Percentiles rank a stretch among this genome's conserved stretches.
phyloP scores from a whole-genome alignment of 108 stramenopile species.

The Aurantiochytrium sp. region DNA sequence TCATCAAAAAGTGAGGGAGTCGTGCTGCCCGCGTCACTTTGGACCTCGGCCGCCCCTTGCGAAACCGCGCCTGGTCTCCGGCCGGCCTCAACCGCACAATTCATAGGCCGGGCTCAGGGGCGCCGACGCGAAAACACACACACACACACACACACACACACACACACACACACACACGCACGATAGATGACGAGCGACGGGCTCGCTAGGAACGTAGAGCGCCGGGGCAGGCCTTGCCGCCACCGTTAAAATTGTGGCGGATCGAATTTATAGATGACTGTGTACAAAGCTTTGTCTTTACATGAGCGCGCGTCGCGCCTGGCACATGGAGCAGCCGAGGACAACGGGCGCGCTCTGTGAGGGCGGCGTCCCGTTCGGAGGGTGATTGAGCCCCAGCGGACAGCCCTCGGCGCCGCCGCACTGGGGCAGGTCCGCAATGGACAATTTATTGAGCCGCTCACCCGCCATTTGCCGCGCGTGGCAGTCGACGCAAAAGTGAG shows the following conservation, averaged over 20 bases:
- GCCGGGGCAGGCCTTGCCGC: too few relatives aligned
- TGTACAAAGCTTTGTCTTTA: too few relatives aligned
- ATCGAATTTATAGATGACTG: too few relatives aligned
- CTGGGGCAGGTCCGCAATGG: background rate
- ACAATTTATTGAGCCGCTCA: background rate
- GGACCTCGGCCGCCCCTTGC: background rate
- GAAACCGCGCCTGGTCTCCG: background rate
- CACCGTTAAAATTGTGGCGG: too few relatives aligned
- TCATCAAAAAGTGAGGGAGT: background rate
- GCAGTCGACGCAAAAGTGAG: slow-evolving; percentile 12
- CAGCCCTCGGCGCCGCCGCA: background rate
- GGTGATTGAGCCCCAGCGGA: background rate
- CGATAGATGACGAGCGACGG: too few relatives aligned
- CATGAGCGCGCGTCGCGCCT: background rate
- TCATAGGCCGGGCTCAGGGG: background rate
- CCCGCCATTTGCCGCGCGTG: background rate
- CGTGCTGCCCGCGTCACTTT: background rate
- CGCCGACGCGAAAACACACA: too few relatives aligned
- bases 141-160: too few relatives aligned
- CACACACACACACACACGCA: too few relatives aligned
- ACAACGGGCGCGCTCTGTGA: background rate
- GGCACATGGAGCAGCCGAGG: background rate
- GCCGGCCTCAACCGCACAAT: background rate
- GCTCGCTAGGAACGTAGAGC: too few relatives aligned
- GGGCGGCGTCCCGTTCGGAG: background rate